A percentile compares a stretch with the other conserved stretches of the same genome.
These are phyloP conservation scores for Colletotrichum sp. DNA, from an alignment of 2,329 filamentous ascomycete genomes.

Conservation along the genomic window DNA sequence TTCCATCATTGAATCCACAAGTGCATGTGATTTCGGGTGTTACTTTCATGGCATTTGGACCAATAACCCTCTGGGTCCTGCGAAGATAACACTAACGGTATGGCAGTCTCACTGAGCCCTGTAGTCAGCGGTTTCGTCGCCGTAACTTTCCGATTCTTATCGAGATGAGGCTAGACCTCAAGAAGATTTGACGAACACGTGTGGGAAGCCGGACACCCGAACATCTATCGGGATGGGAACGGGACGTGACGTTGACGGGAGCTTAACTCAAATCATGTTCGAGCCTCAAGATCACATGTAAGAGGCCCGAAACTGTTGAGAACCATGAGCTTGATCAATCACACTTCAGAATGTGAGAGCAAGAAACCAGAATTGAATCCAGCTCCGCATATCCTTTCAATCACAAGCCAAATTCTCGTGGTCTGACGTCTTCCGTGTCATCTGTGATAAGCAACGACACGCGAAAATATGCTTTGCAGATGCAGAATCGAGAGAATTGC, in stretches of 20 bases:
- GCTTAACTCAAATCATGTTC: not conserved
- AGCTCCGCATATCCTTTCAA: not conserved
- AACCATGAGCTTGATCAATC: not conserved
- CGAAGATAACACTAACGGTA: not conserved
- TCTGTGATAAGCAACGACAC: not conserved
- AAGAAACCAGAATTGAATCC: not conserved
- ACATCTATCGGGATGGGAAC: not conserved
- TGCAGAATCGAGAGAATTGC: not conserved
- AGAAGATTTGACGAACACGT: not conserved
- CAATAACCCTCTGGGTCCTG: not conserved
- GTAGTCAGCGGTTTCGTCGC: not conserved
- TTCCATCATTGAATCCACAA: not conserved
- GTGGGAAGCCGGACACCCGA: not conserved
- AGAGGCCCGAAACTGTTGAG: not conserved
- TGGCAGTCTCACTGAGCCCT: accelerated
- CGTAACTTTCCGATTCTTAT: not conserved
- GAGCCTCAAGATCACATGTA: not conserved
- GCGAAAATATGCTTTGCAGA: not conserved
- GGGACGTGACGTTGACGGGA: not conserved
- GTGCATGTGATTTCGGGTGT: not conserved
- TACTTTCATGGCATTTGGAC: not conserved
- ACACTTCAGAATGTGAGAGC: not conserved
- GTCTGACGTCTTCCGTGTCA: not conserved
- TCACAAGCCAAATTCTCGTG: not conserved
- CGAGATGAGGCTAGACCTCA: not conserved